These are phyloP conservation scores for Sicyos baderoa DNA, from an alignment of 306 rosid genomes.

Conservation along the genomic window DNA sequence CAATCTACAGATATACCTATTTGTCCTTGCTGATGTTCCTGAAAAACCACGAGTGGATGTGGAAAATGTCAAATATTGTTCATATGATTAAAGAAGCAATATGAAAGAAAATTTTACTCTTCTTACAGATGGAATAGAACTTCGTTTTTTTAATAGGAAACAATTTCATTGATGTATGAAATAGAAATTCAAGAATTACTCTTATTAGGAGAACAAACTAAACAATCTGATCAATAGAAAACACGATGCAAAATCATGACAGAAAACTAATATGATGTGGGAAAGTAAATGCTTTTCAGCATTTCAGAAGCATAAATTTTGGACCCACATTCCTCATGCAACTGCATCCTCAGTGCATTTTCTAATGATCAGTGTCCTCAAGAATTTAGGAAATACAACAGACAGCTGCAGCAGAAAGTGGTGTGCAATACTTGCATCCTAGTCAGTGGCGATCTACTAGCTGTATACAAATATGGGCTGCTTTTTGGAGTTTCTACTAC, in stretches of 20 bases:
- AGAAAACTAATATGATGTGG: neutral
- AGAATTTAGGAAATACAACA: neutral
- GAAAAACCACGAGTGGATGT: conserved; percentile 15
- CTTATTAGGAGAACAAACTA: conserved; percentile 1
- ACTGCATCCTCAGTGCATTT: neutral
- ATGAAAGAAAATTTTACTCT: neutral
- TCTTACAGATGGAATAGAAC: neutral
- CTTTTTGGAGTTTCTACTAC: neutral
- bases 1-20: conserved; percentile 68
- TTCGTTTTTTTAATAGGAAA: no score
- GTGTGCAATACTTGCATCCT: neutral
- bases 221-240: neutral
- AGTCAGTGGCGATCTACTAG: neutral
- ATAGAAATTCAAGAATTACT: neutral
- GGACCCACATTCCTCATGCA: neutral
- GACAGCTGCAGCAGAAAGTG: neutral
- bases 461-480: neutral
- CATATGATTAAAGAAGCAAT: neutral
- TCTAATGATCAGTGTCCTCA: neutral
- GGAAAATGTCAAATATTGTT: conserved; percentile 1
- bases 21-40: conserved; percentile 82
- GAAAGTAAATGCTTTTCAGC: neutral
- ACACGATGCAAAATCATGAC: neutral
- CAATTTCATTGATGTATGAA: no score
- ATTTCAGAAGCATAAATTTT: neutral